Base-by-base conservation (phyloP, 2,329 filamentous ascomycete species). In the Ophiostoma piceae region DNA sequence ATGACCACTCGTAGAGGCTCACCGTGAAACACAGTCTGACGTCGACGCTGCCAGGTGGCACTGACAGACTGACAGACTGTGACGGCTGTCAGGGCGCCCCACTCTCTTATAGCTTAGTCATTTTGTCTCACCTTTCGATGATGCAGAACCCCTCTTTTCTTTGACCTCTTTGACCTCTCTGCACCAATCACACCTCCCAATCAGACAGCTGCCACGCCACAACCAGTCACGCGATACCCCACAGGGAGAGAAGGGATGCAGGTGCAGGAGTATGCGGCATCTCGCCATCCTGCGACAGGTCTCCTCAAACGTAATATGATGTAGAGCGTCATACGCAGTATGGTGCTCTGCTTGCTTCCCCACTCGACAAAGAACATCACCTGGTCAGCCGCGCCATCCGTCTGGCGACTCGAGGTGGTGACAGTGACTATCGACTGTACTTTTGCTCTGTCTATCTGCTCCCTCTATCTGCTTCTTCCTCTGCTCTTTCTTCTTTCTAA, bases 351-450 rank as follows among this genome's bases (percentile, higher is more conserved):
- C 39, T 41, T 57, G 47, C 51, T 57, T 57, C 51, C 51, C 57
- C 57, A 62, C 57, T 62, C 22, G 26, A 62, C 57, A 62, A 62
- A 62, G 57, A 62, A 62, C 26, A 62, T 62, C 57, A 62, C 57
- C 57, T 62, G 57, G 57, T 62, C 57, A 62, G 57, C 57, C 57
- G 57, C 57, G 57, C 57, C 57, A 62, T 62, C 57, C 26, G 26
- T 62, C 57, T 60, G 26, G 7, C 26, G 51, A 57, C 57, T 62
- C 26, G 26, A 62, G 43, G 19, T 47, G 43, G 43, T 6, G 35
- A 35, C 35, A 35, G 4, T 8, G 35, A 47, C 43, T 47, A 47
- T 47, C 43, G 43, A 57, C 9, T 41, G 12, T 41, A 41, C 39
- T 12, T 41, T 41, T 41, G 35, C 12, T 41, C 39, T 39, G 37